A percentile compares a stretch with the other conserved stretches of the same genome.
phyloP scores from a whole-genome alignment of 345 rosid species.

The Viola odorata region DNA sequence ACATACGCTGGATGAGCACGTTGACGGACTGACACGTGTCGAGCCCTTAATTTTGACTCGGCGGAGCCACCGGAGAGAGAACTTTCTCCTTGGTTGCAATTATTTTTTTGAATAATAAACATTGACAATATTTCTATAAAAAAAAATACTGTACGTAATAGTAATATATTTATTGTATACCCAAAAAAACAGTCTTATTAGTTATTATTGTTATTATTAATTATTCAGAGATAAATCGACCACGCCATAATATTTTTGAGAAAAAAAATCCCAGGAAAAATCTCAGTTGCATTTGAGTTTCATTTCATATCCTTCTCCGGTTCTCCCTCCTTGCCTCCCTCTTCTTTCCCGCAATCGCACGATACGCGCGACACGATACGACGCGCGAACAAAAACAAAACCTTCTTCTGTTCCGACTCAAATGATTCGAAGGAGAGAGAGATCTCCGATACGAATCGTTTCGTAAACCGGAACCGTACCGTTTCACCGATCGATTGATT shows the following conservation, averaged over 20 bases:
- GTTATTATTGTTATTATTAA: no score
- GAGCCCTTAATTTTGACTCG: slow-evolving; percentile 25
- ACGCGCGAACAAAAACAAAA: not conserved
- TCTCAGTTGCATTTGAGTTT: slow-evolving; percentile 43
- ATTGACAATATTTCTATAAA: no score
- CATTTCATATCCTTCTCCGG: slow-evolving; percentile 18
- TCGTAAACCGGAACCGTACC: slow-evolving; percentile 3
- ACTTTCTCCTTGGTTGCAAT: slow-evolving; percentile 7
- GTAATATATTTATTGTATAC: no score
- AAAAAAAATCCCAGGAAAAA: not conserved
- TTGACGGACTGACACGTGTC: slow-evolving; percentile 23
- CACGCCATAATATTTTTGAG: no score
- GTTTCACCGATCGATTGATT: slow-evolving; percentile 7
- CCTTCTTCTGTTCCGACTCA: not conserved
- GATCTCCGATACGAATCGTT: slow-evolving; percentile 23
- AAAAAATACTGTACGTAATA: no score
- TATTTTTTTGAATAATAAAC: not conserved
- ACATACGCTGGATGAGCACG: no score
- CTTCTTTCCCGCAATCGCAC: not conserved
- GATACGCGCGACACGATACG: not conserved
- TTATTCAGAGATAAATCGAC: not conserved
- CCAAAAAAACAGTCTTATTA: no score
- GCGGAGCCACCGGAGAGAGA: slow-evolving; percentile 39
- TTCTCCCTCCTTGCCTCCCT: not conserved
- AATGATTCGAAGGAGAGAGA: slow-evolving; percentile 4